Conservation (phyloP, 106 monocot genomes). For the Chionographis japonica region DNA sequence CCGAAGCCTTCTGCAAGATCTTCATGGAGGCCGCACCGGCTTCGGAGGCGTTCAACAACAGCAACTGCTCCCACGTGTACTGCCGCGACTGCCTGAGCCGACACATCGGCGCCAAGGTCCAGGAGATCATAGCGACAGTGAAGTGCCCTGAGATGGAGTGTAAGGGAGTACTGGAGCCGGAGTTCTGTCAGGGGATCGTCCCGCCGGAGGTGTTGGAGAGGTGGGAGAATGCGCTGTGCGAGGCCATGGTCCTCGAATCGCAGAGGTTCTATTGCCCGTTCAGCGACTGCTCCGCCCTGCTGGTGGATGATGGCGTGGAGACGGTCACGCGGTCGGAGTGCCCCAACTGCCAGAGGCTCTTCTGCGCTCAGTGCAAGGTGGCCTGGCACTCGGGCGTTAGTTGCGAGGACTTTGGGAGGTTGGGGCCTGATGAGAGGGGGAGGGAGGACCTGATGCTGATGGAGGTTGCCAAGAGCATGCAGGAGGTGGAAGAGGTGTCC, state of each 20-base stretch:
- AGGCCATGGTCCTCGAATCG: slow-evolving; percentile 17
- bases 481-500: slow-evolving; percentile 65
- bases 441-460: slow-evolving; percentile 43
- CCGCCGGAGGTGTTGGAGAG: slow-evolving; percentile 22
- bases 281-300: slow-evolving; percentile 48
- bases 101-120: slow-evolving; percentile 28
- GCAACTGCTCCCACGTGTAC: slow-evolving; percentile 31
- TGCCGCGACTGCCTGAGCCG: slow-evolving; percentile 29
- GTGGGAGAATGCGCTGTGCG: slow-evolving; percentile 29
- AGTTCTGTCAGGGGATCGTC: slow-evolving; percentile 11
- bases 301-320: slow-evolving; percentile 21
- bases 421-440: slow-evolving; percentile 22
- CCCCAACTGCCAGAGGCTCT: slow-evolving; percentile 41
- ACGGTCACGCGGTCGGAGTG: slow-evolving; percentile 34
- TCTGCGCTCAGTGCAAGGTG: slow-evolving; percentile 54
- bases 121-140: slow-evolving; percentile 11
- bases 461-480: slow-evolving; percentile 25
- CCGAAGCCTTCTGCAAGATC: slow-evolving; percentile 22
- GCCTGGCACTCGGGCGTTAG: slow-evolving; percentile 42
- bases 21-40: slow-evolving; percentile 22
- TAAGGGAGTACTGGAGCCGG: slow-evolving; percentile 10
- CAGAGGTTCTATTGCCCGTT: slow-evolving; percentile 41
- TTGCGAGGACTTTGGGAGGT: slow-evolving; percentile 24
- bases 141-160: slow-evolving; percentile 27
- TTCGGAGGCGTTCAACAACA: background rate